Percentiles rank a stretch among this genome's conserved stretches.
phyloP scores from a whole-genome alignment of 176 grass and related monocot species.

The Themeda triandra region DNA sequence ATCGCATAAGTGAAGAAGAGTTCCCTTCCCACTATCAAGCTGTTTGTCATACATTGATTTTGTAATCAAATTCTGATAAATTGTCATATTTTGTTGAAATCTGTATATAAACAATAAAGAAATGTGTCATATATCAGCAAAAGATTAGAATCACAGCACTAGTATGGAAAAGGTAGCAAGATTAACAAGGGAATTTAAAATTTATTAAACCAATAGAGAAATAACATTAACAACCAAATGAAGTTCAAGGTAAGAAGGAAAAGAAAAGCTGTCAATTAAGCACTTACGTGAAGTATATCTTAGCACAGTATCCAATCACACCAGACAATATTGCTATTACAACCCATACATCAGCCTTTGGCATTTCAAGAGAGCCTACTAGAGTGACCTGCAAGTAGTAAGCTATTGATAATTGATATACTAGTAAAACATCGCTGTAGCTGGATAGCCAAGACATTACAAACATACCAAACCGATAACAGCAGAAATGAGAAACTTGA shows the following conservation, averaged over 20 bases:
- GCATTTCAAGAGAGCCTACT: constrained; percentile 83
- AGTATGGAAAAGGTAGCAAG: neutral
- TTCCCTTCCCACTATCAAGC: constrained; percentile 94
- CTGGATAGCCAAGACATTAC: constrained; percentile 8
- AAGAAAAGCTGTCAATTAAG: neutral
- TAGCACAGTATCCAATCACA: constrained; percentile 87
- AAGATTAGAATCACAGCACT: neutral
- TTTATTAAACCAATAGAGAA: neutral
- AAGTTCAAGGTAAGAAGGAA: neutral
- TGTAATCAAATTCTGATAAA: constrained; percentile 90
- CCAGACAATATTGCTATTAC: constrained; percentile 75
- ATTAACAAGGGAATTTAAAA: neutral
- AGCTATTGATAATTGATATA: constrained; percentile 18
- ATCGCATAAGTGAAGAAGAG: constrained; percentile 92
- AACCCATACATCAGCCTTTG: constrained; percentile 76
- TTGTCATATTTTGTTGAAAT: constrained; percentile 85
- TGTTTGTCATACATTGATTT: constrained; percentile 98
- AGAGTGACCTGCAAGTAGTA: constrained; percentile 64
- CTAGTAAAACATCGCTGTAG: constrained; percentile 1
- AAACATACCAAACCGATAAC: constrained; percentile 85
- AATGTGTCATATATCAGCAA: constrained; percentile 16
- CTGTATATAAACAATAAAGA: constrained; percentile 43
- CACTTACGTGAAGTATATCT: constrained; percentile 94
- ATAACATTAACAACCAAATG: neutral
- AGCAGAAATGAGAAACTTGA: constrained; percentile 88